phyloP scores from a whole-genome alignment of 2,329 filamentous ascomycete species.

The Pseudogymnoascus verrucosus region DNA sequence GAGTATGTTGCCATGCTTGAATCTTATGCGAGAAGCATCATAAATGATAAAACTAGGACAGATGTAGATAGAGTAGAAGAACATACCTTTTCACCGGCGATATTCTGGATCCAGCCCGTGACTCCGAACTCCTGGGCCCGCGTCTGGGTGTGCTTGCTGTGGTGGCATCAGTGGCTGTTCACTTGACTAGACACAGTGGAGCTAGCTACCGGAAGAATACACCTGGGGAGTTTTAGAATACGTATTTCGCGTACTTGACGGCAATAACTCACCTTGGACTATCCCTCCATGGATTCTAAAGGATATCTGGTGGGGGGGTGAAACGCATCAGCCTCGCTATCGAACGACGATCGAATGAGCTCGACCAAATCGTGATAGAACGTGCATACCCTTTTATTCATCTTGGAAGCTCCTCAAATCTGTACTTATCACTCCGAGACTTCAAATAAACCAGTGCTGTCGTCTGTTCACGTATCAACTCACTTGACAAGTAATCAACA shows the following conservation, averaged over 20 bases:
- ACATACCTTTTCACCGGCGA: constrained; percentile 43
- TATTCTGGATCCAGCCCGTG: constrained; percentile 54
- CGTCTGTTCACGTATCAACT: not conserved
- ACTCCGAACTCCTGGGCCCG: constrained; percentile 32
- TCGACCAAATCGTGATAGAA: no score
- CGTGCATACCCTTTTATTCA: constrained; percentile 1
- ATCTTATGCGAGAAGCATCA: not conserved
- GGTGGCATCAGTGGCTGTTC: not conserved
- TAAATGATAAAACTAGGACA: no score
- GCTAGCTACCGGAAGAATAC: not conserved
- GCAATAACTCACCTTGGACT: not conserved
- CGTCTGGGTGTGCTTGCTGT: not conserved
- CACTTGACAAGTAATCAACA: not conserved
- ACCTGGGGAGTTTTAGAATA: not conserved
- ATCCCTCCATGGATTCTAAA: constrained; percentile 3
- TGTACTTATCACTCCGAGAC: no score
- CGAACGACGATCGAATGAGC: not conserved
- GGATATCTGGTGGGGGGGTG: not conserved
- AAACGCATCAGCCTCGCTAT: not conserved
- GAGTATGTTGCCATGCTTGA: not conserved
- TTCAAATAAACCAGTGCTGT: not conserved
- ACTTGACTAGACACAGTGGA: not conserved
- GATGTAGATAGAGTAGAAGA: not conserved
- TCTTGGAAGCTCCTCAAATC: not conserved
- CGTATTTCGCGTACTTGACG: not conserved